Evolutionary conservation across 352 stramenopile species (phyloP).

Genomic region (Nothophytophthora sp.): DNA sequence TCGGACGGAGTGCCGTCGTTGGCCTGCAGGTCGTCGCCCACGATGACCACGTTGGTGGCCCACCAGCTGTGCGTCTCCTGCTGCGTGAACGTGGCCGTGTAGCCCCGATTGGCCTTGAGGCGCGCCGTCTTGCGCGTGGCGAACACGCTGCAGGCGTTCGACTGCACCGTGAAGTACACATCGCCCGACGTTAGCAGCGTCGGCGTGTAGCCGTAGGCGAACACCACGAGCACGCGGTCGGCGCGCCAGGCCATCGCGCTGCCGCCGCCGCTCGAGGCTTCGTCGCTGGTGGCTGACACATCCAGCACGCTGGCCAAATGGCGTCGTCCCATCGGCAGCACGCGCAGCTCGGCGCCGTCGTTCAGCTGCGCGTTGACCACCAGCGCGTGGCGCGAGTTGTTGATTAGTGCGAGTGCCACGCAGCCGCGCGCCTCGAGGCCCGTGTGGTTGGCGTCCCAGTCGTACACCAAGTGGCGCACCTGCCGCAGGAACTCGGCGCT

Average conservation of each 20-base stretch:
- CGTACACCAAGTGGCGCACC: conserved; percentile 77
- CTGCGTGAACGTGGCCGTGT: conserved; percentile 82
- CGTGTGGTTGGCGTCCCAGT: conserved; percentile 87
- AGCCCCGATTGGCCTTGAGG: conserved; percentile 73
- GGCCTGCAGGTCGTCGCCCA: conserved; percentile 78
- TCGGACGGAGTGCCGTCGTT: conserved; percentile 24
- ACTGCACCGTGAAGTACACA: conserved; percentile 83
- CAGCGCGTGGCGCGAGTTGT: conserved; percentile 79
- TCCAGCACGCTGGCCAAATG: conserved; percentile 55
- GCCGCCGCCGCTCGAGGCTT: conserved; percentile 10
- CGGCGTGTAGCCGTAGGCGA: conserved; percentile 86
- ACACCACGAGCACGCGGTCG: conserved; percentile 73
- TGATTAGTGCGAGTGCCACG: conserved; percentile 71
- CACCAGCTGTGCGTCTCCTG: conserved; percentile 84
- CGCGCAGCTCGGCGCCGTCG: conserved; percentile 71
- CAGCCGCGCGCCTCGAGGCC: conserved; percentile 77
- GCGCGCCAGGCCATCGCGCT: conserved; percentile 47
- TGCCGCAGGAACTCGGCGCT: conserved; percentile 61
- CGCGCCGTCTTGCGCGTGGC: conserved; percentile 79
- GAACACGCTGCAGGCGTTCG: conserved; percentile 83
- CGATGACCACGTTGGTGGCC: conserved; percentile 78
- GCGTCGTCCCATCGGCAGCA: conserved; percentile 60
- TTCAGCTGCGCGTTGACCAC: conserved; percentile 70
- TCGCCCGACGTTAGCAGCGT: conserved; percentile 82
- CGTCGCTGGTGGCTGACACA: conserved; percentile 1